phyloP scores from a whole-genome alignment of 176 grass and related monocot genomes.

The Oryza rufipogon region DNA sequence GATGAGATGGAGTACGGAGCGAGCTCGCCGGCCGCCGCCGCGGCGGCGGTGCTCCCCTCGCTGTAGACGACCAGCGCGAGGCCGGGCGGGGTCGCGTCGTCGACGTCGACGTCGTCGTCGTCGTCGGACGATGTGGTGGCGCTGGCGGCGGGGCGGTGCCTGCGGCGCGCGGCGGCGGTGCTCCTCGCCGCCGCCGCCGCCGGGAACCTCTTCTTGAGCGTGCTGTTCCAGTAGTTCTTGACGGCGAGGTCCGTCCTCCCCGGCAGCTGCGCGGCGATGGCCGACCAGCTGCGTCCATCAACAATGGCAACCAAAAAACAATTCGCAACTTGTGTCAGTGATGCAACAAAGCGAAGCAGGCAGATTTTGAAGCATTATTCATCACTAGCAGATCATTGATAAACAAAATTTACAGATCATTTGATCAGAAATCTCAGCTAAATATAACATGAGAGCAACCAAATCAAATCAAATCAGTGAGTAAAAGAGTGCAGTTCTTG shows the following conservation, averaged over 20 bases:
- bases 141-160: neutral
- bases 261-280: conserved; percentile 50
- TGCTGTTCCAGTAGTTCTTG: conserved; percentile 81
- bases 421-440: neutral
- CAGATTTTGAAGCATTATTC: neutral
- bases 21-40: neutral
- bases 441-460: neutral
- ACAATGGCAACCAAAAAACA: neutral
- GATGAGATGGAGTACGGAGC: neutral
- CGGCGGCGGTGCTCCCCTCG: neutral
- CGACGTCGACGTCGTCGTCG: neutral
- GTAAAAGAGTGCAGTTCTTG: neutral
- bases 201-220: conserved; percentile 57
- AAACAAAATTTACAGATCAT: neutral
- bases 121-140: neutral
- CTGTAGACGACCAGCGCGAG: neutral
- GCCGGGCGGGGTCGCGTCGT: neutral
- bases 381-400: neutral
- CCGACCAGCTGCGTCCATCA: conserved; percentile 50
- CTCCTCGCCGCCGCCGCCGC: conserved; percentile 3
- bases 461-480: neutral
- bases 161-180: neutral
- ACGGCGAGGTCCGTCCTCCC: conserved; percentile 60
- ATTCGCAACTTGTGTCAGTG: neutral
- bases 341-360: neutral